Conservation (phyloP, 305 asterid species). For the Galium porrigens region DNA sequence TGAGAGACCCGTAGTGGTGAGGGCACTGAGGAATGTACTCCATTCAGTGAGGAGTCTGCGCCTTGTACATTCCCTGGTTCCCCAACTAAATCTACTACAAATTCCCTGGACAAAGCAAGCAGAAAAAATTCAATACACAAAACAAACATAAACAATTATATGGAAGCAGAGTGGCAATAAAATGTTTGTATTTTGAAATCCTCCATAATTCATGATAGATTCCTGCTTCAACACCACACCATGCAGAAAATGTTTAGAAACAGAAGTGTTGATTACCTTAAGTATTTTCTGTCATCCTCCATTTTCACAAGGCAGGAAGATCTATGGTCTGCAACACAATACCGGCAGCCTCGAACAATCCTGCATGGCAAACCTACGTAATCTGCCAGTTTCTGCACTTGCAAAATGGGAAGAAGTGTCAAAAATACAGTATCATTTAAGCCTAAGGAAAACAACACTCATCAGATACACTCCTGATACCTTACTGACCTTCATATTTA, state of each 20-base stretch:
- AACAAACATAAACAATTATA: not conserved
- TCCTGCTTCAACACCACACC: not conserved
- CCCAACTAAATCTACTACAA: slow-evolving; percentile 82
- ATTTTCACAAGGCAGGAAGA: slow-evolving; percentile 77
- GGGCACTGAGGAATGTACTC: slow-evolving; percentile 48
- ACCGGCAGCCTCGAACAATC: slow-evolving; percentile 86
- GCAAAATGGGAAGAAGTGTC: not conserved
- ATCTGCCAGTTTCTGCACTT: slow-evolving; percentile 73
- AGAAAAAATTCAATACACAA: slow-evolving; percentile 11
- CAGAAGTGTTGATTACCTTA: slow-evolving; percentile 35
- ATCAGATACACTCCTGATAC: not conserved
- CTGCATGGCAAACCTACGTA: slow-evolving; percentile 93
- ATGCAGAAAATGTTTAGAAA: not conserved
- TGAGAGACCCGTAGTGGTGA: slow-evolving; percentile 73
- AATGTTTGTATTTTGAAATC: not conserved
- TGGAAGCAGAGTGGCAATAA: not conserved
- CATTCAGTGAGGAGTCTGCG: slow-evolving; percentile 77
- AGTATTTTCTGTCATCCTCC: slow-evolving; percentile 49
- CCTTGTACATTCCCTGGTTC: slow-evolving; percentile 68
- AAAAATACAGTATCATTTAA: not conserved
- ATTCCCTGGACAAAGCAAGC: slow-evolving; percentile 49
- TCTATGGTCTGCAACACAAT: slow-evolving; percentile 73
- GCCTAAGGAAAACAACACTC: not conserved
- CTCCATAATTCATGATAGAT: not conserved
- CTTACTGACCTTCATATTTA: not conserved